Base-by-base conservation (phyloP, 225 moss, liverwort and hornwort species). In the Antitrichia curtipendula region DNA sequence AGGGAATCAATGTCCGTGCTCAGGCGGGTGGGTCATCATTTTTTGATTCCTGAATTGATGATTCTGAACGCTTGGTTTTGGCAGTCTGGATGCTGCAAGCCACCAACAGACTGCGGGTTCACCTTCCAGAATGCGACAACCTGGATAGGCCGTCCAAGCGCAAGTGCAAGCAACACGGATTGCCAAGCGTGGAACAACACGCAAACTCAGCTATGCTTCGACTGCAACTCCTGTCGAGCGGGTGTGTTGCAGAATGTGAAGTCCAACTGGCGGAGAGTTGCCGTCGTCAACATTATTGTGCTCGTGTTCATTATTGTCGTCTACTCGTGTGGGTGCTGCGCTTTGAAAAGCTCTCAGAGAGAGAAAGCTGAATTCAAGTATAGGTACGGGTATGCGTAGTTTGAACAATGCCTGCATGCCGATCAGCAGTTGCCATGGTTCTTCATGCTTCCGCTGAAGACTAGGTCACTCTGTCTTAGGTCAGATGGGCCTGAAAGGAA, bases 11-110 rank as follows among this genome's bases (percentile, higher is more conserved):
- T 38, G 38, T 11, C 9, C 17, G 77, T 75, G 38, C 68, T n/a
- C 57, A 19, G 2, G 16, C 7, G 45, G 6, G 24, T 40, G 45
- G 49, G 24, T 80, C 21, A 71, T 72, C 52, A 59, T n/a, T 43
- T 29, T 24, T 10, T 32, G 7, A 71, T 13, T 38, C 29, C n/a
- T 81, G 61, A 77, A 41, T 12, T 90, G 29, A n/a, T 45, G 52
- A 41, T 56, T 79, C 54, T 43, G 65, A 63, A 56, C 22, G 20
- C 74, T 22, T 58, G 62, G 34, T 72, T 82, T 78, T 82, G 53
- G 60, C 94, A 98, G 98, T 97, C 98, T 83, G 98, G 98, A 82
- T 98, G 98, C 92, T 98, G 98, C 92, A 97, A 97, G 88, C 98
- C 98, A 40, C 97, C 98, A 7, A 92, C 96, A 69, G 93, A 94